Evolutionary conservation across 805 yeast genomes (phyloP).

Genomic region (Scheffersomyces ergatensis): DNA sequence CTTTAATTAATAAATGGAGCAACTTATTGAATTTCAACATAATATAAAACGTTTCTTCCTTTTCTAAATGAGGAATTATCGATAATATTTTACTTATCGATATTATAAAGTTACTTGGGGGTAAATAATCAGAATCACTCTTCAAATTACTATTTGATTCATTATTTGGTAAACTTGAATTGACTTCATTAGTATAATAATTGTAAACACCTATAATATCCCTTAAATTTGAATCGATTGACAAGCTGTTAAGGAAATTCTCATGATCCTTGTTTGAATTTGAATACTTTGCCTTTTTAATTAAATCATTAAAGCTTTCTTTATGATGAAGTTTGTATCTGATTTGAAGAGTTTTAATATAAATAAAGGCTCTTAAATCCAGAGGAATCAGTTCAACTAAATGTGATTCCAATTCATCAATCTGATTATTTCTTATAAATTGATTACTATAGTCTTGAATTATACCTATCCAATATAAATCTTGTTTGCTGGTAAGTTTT

Average conservation of each 20-base stretch:
- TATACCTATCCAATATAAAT: slow-evolving; percentile 6
- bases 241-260: slow-evolving; percentile 13
- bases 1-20: slow-evolving; percentile 21
- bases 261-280: slow-evolving; percentile 9
- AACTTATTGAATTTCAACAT: slow-evolving; percentile 32
- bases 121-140: slow-evolving; percentile 2
- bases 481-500: neutral
- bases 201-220: slow-evolving; percentile 29
- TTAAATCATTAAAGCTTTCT: slow-evolving; percentile 26
- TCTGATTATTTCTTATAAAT: slow-evolving; percentile 1
- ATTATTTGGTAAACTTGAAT: slow-evolving; percentile 10
- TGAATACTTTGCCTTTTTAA: slow-evolving; percentile 21
- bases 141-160: slow-evolving; percentile 8
- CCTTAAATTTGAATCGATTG: slow-evolving; percentile 13
- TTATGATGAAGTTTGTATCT: slow-evolving; percentile 23
- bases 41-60: slow-evolving; percentile 29
- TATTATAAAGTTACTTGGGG: slow-evolving; percentile 19
- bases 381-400: slow-evolving; percentile 29
- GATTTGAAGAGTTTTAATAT: slow-evolving; percentile 30
- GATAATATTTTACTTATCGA: slow-evolving; percentile 17
- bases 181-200: slow-evolving; percentile 24
- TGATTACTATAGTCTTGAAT: slow-evolving; percentile 6
- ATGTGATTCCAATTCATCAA: slow-evolving; percentile 16
- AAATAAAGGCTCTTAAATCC: slow-evolving; percentile 26
- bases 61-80: slow-evolving; percentile 13